These are phyloP conservation scores for Filosporella fistucella DNA, from an alignment of 495 filamentous ascomycete genomes.

Conservation along the genomic window DNA sequence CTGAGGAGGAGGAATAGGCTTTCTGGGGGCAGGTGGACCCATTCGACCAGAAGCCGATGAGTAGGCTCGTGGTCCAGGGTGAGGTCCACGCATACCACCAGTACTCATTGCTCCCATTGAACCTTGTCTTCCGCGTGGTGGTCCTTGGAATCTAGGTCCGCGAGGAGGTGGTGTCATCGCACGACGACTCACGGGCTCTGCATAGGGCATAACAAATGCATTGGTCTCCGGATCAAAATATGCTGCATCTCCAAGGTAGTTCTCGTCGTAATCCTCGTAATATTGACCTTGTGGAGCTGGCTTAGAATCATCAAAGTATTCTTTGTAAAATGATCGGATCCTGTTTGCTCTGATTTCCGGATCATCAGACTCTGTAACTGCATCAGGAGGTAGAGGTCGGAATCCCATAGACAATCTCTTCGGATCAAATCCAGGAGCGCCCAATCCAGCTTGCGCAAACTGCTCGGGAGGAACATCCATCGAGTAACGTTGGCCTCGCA, in stretches of 20 bases:
- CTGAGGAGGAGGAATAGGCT: conserved; percentile 66
- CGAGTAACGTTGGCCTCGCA: conserved; percentile 23
- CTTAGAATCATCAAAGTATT: conserved; percentile 92
- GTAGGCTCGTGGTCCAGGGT: conserved; percentile 37
- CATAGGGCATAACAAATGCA: conserved; percentile 72
- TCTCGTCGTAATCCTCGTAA: conserved; percentile 65
- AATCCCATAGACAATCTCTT: conserved; percentile 81
- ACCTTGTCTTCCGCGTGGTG: conserved; percentile 30
- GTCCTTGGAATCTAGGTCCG: conserved; percentile 66
- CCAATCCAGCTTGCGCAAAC: conserved; percentile 30
- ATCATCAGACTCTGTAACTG: conserved; percentile 70
- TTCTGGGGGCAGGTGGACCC: conserved; percentile 39
- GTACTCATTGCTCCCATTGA: conserved; percentile 25
- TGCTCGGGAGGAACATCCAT: conserved; percentile 24
- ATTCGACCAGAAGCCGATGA: conserved; percentile 62
- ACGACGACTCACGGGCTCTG: conserved; percentile 77
- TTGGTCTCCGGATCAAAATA: conserved; percentile 74
- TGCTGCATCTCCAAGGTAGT: conserved; percentile 55
- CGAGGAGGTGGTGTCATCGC: conserved; percentile 96
- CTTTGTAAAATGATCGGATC: conserved; percentile 98
- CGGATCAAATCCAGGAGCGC: conserved; percentile 58
- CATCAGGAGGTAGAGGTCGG: conserved; percentile 86
- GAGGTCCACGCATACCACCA: conserved; percentile 21
- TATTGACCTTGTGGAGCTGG: conserved; percentile 44
- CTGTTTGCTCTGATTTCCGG: conserved; percentile 93